phyloP scores from a whole-genome alignment of 2,329 filamentous ascomycete genomes.

The Xylariales sp. region DNA sequence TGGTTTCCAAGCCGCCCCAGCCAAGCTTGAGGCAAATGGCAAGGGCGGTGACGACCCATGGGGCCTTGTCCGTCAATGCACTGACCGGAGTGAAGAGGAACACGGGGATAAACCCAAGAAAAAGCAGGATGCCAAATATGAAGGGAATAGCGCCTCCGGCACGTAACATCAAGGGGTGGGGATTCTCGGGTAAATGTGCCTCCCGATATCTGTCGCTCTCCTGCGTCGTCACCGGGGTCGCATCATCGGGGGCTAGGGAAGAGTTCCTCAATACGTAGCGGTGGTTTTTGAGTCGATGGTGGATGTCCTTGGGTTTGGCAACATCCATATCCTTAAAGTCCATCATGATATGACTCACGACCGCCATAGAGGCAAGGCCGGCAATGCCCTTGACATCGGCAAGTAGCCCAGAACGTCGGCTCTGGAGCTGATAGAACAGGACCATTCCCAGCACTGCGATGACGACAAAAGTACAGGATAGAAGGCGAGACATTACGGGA shows the following conservation, averaged over 20 bases:
- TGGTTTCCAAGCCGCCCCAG: constrained; percentile 66
- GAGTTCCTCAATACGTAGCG: constrained; percentile 69
- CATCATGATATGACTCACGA: constrained; percentile 66
- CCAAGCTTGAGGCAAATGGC: constrained; percentile 64
- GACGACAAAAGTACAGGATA: constrained; percentile 51
- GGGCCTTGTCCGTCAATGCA: constrained; percentile 54
- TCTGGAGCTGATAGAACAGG: constrained; percentile 57
- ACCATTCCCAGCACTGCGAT: constrained; percentile 54
- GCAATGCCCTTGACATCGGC: constrained; percentile 70
- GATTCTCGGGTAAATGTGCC: constrained; percentile 51
- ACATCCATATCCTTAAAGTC: constrained; percentile 71
- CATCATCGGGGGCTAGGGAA: constrained; percentile 61
- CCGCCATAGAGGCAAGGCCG: constrained; percentile 71
- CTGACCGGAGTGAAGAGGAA: constrained; percentile 57
- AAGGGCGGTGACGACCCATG: constrained; percentile 62
- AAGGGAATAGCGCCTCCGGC: constrained; percentile 56
- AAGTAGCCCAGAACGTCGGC: constrained; percentile 60
- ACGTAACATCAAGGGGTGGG: constrained; percentile 66
- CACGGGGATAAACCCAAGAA: constrained; percentile 53
- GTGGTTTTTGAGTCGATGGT: constrained; percentile 59
- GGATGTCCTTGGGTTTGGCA: constrained; percentile 62
- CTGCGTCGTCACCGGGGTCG: constrained; percentile 33
- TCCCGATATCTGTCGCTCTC: constrained; percentile 44
- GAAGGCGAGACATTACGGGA: constrained; percentile 54
- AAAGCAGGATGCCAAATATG: constrained; percentile 51